phyloP scores from a whole-genome alignment of 2,329 filamentous ascomycete species.

The Pyrenochaeta sp. region DNA sequence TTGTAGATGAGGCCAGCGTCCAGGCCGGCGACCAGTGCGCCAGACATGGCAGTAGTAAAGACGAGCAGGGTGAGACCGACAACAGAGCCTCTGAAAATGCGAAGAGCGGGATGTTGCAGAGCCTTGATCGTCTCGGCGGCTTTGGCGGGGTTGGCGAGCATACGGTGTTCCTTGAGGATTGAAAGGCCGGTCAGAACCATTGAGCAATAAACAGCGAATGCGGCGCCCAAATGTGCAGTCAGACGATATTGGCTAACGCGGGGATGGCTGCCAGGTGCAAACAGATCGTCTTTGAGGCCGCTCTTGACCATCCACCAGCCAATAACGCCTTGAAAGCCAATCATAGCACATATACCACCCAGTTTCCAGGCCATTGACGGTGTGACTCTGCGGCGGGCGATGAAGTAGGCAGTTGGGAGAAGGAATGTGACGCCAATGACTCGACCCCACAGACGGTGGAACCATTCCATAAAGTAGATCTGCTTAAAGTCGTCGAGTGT shows the following conservation, averaged over 20 bases:
- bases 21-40: conserved; percentile 89
- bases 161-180: conserved; percentile 78
- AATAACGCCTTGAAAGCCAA: conserved; percentile 93
- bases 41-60: conserved; percentile 91
- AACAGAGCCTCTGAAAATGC: conserved; percentile 75
- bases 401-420: conserved; percentile 85
- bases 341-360: conserved; percentile 82
- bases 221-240: conserved; percentile 85
- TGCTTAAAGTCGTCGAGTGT: conserved; percentile 92
- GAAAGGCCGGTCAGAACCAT: conserved; percentile 91
- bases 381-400: conserved; percentile 80
- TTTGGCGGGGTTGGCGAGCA: conserved; percentile 71
- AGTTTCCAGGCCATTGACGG: conserved; percentile 78
- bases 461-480: conserved; percentile 99
- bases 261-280: conserved; percentile 87
- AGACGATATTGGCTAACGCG: conserved; percentile 94
- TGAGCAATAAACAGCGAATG: conserved; percentile 90
- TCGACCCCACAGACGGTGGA: conserved; percentile 91
- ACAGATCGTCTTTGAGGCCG: conserved; percentile 93
- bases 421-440: conserved; percentile 90
- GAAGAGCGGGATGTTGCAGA: conserved; percentile 71
- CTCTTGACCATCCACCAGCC: conserved; percentile 99
- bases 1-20: conserved; percentile 99
- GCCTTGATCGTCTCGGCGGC: conserved; percentile 67
- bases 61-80: conserved; percentile 75